Evolutionary conservation across 2,329 filamentous ascomycete species (phyloP).

Genomic region (Myriosclerotinia curreyana): DNA sequence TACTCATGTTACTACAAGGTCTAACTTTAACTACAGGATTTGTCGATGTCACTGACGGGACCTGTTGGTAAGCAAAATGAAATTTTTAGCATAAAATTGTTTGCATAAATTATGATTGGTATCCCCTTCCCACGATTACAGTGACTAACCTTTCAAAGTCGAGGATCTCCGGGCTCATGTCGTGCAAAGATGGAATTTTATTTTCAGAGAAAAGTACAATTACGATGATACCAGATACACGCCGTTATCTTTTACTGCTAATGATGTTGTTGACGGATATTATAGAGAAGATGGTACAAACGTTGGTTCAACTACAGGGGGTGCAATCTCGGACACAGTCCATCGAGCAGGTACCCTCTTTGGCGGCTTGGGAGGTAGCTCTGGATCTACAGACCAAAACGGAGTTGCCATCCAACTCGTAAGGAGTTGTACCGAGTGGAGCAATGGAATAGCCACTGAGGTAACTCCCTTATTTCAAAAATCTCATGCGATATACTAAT

Average conservation of each 20-base stretch:
- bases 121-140: conserved; percentile 40
- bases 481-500: conserved; percentile 12
- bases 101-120: not conserved
- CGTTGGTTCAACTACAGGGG: conserved; percentile 13
- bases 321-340: conserved; percentile 19
- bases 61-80: conserved; percentile 35
- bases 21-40: conserved; percentile 48
- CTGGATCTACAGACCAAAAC: conserved; percentile 45
- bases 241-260: conserved; percentile 25
- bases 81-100: not conserved
- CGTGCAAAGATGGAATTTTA: conserved; percentile 86
- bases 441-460: conserved; percentile 56
- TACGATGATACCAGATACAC: conserved; percentile 47
- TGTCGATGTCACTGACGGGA: conserved; percentile 72
- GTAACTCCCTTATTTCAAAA: conserved; percentile 34
- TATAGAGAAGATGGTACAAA: conserved; percentile 33
- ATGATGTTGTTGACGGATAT: conserved; percentile 32
- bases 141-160: conserved; percentile 46
- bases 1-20: not conserved
- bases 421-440: conserved; percentile 54
- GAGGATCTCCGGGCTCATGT: conserved; percentile 76
- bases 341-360: conserved; percentile 14
- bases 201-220: conserved; percentile 77
- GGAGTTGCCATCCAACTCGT: conserved; percentile 41
- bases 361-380: not conserved